Percentiles rank a stretch among this genome's conserved stretches.
Conservation (phyloP, 1,284 basidiomycete species). For the Rhodotorula glutinis region DNA sequence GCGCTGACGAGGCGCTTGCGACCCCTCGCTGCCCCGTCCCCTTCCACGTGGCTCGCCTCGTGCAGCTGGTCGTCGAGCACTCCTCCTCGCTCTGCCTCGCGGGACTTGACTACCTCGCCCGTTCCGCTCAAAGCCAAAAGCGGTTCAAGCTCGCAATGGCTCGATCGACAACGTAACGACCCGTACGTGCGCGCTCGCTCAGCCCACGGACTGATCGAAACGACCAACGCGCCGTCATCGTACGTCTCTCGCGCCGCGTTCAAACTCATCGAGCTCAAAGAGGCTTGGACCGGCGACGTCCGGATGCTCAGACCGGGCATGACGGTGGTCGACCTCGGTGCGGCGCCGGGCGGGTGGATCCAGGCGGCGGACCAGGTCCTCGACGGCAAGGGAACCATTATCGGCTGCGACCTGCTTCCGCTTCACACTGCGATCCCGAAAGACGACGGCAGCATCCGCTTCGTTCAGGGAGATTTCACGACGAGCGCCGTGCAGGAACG, state of each 20-base stretch:
- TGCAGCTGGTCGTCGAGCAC: background rate
- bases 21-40: no score
- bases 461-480: slow-evolving; percentile 38
- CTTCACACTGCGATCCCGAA: slow-evolving; percentile 15
- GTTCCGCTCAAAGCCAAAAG: background rate
- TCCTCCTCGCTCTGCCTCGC: background rate
- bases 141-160: slow-evolving; percentile 14
- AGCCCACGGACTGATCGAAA: background rate
- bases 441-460: slow-evolving; percentile 9
- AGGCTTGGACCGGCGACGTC: slow-evolving; percentile 3
- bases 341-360: slow-evolving; percentile 38
- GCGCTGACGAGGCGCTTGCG: no score
- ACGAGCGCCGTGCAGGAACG: slow-evolving; percentile 12
- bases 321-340: slow-evolving; percentile 34
- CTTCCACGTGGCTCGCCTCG: no score
- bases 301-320: slow-evolving; percentile 25
- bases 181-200: slow-evolving; percentile 30
- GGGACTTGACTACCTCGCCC: background rate
- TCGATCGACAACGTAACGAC: slow-evolving; percentile 28
- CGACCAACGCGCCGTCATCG: slow-evolving; percentile 10
- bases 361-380: slow-evolving; percentile 20
- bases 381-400: slow-evolving; percentile 10
- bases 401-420: slow-evolving; percentile 36
- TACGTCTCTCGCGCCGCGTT: slow-evolving; percentile 37
- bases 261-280: slow-evolving; percentile 38